Conservation (phyloP, 2,329 filamentous ascomycete genomes). For the Pseudocercospora fuligena region DNA sequence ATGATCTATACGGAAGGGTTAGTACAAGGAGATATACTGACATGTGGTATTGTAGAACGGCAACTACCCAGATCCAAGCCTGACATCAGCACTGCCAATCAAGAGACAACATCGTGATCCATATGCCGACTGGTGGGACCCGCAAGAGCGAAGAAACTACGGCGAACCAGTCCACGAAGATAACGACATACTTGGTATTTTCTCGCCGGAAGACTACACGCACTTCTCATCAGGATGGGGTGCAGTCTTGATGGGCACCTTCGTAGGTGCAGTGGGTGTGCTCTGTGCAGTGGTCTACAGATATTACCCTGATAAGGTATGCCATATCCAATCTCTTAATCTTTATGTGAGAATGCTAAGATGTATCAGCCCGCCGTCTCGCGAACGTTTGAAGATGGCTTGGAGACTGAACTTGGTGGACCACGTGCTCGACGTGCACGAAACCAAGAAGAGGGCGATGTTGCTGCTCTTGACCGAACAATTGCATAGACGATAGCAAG, state of each 20-base stretch:
- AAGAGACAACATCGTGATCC: constrained; percentile 95
- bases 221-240: constrained; percentile 77
- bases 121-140: constrained; percentile 93
- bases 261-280: constrained; percentile 47
- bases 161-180: constrained; percentile 97
- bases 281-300: constrained; percentile 47
- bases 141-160: constrained; percentile 95
- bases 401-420: constrained; percentile 56
- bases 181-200: constrained; percentile 88
- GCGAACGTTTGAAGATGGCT: constrained; percentile 52
- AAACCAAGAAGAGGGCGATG: constrained; percentile 31
- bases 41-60: constrained; percentile 66
- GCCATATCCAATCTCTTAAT: neutral
- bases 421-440: constrained; percentile 44
- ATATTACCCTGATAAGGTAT: constrained; percentile 51
- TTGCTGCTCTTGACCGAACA: constrained; percentile 26
- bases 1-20: neutral
- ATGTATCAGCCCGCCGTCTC: constrained; percentile 44
- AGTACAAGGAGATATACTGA: constrained; percentile 9
- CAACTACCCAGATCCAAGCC: constrained; percentile 77
- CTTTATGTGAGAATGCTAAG: neutral
- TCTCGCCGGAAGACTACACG: constrained; percentile 87
- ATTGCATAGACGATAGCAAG: constrained; percentile 13
- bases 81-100: constrained; percentile 55
- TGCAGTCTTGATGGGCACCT: constrained; percentile 59